A percentile compares a stretch with the other conserved stretches of the same genome.
phyloP scores from a whole-genome alignment of 2,329 filamentous ascomycete genomes.

The Cladobotryum mycophilum region DNA sequence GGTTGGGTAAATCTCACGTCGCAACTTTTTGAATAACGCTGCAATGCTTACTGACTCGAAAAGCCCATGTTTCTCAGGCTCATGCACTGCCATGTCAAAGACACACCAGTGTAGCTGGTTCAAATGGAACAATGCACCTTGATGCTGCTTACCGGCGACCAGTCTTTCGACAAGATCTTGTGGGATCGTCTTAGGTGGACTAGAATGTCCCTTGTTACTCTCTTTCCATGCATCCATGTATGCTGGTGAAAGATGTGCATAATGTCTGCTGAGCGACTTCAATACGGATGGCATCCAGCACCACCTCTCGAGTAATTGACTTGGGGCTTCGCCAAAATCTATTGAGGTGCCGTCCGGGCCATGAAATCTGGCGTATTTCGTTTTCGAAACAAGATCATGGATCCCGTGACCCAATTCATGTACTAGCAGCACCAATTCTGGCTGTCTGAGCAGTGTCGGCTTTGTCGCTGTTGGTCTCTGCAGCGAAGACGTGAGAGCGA shows the following conservation, averaged over 20 bases:
- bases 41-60: neutral
- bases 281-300: conserved; percentile 3
- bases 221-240: neutral
- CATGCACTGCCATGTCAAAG: conserved; percentile 4
- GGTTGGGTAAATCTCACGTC: neutral
- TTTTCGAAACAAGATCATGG: conserved; percentile 45
- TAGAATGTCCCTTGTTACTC: neutral
- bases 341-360: conserved; percentile 1
- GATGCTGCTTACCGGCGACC: neutral
- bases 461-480: conserved; percentile 38
- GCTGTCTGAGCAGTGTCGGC: conserved; percentile 46
- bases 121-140: neutral
- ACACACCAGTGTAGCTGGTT: conserved; percentile 1
- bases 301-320: conserved; percentile 6
- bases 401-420: conserved; percentile 50
- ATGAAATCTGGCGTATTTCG: conserved; percentile 37
- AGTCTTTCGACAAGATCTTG: neutral
- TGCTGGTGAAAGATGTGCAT: neutral
- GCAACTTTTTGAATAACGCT: neutral
- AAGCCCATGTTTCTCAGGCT: neutral
- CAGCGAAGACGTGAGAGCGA: conserved; percentile 49
- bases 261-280: neutral
- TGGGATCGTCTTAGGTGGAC: neutral
- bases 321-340: conserved; percentile 11
- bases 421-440: conserved; percentile 32